Evolutionary conservation across 352 stramenopile genomes (phyloP).

Genomic region (Phytophthora crassamura): DNA sequence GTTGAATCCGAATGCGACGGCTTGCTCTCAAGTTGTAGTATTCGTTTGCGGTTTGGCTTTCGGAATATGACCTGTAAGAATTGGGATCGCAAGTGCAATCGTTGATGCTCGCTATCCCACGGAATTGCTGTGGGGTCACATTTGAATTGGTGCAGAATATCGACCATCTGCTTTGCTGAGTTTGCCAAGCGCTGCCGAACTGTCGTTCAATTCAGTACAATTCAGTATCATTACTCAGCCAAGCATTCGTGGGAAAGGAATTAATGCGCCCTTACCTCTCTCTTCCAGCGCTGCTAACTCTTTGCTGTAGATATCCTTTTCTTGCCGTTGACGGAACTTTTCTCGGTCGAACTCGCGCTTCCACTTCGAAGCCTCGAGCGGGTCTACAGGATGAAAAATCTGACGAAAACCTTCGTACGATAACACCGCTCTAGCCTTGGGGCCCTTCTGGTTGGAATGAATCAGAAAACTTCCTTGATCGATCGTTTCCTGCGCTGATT

Average conservation of each 20-base stretch:
- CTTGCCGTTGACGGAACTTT: slow-evolving; percentile 54
- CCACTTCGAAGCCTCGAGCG: slow-evolving; percentile 57
- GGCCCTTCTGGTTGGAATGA: slow-evolving; percentile 14
- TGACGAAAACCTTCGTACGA: slow-evolving; percentile 72
- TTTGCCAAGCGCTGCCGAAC: slow-evolving; percentile 75
- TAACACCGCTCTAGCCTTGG: slow-evolving; percentile 35
- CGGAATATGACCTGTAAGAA: slow-evolving; percentile 74
- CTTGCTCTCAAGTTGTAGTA: slow-evolving; percentile 29
- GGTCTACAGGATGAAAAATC: slow-evolving; percentile 69
- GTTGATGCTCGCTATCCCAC: slow-evolving; percentile 60
- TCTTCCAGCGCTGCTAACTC: slow-evolving; percentile 73
- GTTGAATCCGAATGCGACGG: slow-evolving; percentile 12
- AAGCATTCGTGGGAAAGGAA: not conserved
- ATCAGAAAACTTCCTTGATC: slow-evolving; percentile 3
- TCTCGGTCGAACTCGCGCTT: slow-evolving; percentile 78
- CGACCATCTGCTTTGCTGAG: slow-evolving; percentile 78
- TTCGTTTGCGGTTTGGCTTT: slow-evolving; percentile 48
- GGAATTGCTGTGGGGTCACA: slow-evolving; percentile 57
- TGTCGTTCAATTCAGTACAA: slow-evolving; percentile 17
- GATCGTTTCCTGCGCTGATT: slow-evolving; percentile 12
- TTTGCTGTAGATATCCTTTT: slow-evolving; percentile 75
- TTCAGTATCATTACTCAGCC: not conserved
- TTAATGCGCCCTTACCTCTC: slow-evolving; percentile 46
- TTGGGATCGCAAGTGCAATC: slow-evolving; percentile 53
- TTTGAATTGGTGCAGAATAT: slow-evolving; percentile 63